Evolutionary conservation across 495 filamentous ascomycete species (phyloP).

Genomic region (Penicillium maclennaniae): DNA sequence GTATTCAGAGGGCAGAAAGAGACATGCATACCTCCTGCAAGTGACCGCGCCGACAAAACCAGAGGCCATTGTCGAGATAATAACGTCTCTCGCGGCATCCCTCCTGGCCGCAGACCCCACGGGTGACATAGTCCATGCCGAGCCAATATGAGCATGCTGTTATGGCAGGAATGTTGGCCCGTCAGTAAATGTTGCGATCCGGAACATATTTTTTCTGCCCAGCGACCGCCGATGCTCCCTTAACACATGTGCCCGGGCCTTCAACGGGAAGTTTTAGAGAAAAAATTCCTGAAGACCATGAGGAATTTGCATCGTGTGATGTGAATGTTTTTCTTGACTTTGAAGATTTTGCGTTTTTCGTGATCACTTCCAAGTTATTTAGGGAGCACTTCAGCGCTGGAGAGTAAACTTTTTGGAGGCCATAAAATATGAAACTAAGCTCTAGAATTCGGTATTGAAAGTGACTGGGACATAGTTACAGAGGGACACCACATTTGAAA

Average conservation of each 20-base stretch:
- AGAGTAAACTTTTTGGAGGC: too few species aligned
- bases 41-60: constrained; percentile 65
- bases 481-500: too few species aligned
- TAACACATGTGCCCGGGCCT: background rate
- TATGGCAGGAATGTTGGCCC: constrained; percentile 11
- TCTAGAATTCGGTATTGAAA: too few species aligned
- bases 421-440: too few species aligned
- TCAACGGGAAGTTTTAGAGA: background rate
- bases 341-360: too few species aligned
- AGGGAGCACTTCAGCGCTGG: too few species aligned
- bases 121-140: constrained; percentile 53
- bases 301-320: too few species aligned
- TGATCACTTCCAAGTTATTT: too few species aligned
- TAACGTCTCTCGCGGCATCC: constrained; percentile 60
- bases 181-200: background rate
- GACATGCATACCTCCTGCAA: constrained; percentile 49
- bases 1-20: background rate
- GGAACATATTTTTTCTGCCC: constrained; percentile 10
- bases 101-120: constrained; percentile 58
- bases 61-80: constrained; percentile 61
- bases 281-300: too few species aligned
- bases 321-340: too few species aligned
- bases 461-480: too few species aligned
- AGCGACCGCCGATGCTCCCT: constrained; percentile 6
- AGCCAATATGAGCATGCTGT: constrained; percentile 36